Evolutionary conservation across 2,329 filamentous ascomycete species (phyloP), one percentile per base, ranked within the genome.

Genomic region (Saccharata proteae): DNA sequence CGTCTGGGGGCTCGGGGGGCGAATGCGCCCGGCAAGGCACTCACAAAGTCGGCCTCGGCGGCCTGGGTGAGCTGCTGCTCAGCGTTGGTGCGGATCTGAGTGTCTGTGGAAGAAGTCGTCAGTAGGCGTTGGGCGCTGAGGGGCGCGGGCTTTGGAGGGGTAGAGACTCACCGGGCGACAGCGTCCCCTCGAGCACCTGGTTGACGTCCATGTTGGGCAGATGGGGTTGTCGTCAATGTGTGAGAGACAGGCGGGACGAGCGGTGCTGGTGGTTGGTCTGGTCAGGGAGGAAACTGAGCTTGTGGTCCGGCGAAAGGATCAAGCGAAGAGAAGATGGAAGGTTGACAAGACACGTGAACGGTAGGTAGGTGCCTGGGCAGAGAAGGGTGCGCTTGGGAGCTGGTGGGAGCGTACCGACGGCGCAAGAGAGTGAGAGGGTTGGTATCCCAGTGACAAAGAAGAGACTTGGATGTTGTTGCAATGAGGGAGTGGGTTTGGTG

Each of bases 161-260:
- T 16, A 40, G 34, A 28, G 35, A 51, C 80, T 59, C 67, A 96
- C 90, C 88, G 56, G 86, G 72, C 55, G 86, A 92, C 65, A 96
- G 77, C 61, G 90, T 96, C 69, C 86, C 88, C 64, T 84, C 77
- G 69, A 98, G 80, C 68, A 98, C 88, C 67, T 85, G 80, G 69
- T 88, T 93, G 69, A 96, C 92, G 68, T 96, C 84, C 80, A 92
- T 86, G 67, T 74, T 84, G 60, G 54, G 41, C 44, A 44, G 47
- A 48, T 49, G 48, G 47, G 36, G 42, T 28, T 12, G 17, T 26
- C 8, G 20, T 26, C 14, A 13, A 26, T 8, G 25, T 26, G 8
- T 8, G 8, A 8, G 25, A 6, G 12, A 20, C 23, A 26, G 23
- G 25, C 12, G 19, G 28, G 30, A 16, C 35, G 24, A 21, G 14